Conservation (phyloP, 2,329 filamentous ascomycete species). For the Aureobasidium melanogenum region DNA sequence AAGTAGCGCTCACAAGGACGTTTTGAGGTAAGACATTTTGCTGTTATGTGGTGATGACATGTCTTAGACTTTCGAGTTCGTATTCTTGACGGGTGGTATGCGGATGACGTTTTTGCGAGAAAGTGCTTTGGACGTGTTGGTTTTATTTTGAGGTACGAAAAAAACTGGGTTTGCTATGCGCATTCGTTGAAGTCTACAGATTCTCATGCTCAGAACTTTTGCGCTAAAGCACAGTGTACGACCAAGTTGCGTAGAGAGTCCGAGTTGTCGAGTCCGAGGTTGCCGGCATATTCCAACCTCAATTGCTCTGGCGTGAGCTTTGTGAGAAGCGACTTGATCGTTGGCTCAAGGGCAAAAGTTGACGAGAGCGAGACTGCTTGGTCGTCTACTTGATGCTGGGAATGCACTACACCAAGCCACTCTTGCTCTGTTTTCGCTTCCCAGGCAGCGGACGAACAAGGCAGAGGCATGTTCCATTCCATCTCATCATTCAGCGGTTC, state of each 20-base stretch:
- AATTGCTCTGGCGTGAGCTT: background rate
- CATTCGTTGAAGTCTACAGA: too few relatives aligned
- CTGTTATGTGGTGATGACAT: background rate
- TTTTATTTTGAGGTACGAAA: too few relatives aligned
- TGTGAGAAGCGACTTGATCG: background rate
- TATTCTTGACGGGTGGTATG: too few relatives aligned
- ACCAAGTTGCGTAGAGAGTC: background rate
- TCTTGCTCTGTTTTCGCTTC: background rate
- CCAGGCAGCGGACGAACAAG: background rate
- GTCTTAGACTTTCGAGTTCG: too few relatives aligned
- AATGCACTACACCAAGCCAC: background rate
- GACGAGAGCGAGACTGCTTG: background rate
- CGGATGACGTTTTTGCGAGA: too few relatives aligned
- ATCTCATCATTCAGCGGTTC: background rate
- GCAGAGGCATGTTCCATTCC: background rate
- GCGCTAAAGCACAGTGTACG: background rate
- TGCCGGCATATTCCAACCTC: background rate
- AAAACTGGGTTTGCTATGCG: too few relatives aligned
- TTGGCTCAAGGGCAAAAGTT: background rate
- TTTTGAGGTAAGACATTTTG: background rate
- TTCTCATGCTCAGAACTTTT: background rate
- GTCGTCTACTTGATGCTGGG: too few relatives aligned
- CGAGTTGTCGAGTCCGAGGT: background rate
- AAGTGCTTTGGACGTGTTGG: too few relatives aligned
- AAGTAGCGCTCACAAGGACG: background rate